Conservation (phyloP, 2,329 filamentous ascomycete genomes). For the Teratosphaeria epicoccoides region DNA sequence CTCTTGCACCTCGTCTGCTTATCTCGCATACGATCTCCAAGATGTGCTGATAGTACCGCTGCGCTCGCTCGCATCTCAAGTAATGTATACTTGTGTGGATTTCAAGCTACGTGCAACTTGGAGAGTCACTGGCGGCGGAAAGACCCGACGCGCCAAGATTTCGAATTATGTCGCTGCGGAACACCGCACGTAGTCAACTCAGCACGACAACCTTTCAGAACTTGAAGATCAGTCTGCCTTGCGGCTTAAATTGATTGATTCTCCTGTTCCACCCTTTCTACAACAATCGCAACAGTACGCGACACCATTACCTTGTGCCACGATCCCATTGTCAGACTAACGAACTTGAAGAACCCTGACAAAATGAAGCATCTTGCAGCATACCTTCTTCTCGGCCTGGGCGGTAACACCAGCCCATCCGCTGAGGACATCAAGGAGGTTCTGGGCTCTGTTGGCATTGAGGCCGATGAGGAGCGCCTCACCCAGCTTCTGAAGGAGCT, state of each 20-base stretch:
- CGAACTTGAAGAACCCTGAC: slow-evolving; percentile 19
- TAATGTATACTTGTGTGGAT: too few species aligned
- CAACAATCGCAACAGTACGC: slow-evolving; percentile 14
- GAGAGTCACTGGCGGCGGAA: too few species aligned
- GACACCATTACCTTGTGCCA: neutral
- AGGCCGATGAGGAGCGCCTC: slow-evolving; percentile 82
- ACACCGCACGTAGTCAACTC: neutral
- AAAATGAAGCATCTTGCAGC: slow-evolving; percentile 99
- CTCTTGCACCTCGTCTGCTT: too few species aligned
- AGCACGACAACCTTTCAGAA: slow-evolving; percentile 41
- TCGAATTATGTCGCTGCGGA: slow-evolving; percentile 4
- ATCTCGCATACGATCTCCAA: too few species aligned
- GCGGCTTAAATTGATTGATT: slow-evolving; percentile 98
- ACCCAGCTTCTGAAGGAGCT: slow-evolving; percentile 81
- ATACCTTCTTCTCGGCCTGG: slow-evolving; percentile 93
- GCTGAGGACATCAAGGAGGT: slow-evolving; percentile 78
- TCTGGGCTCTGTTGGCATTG: slow-evolving; percentile 87
- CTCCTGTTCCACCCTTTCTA: slow-evolving; percentile 56
- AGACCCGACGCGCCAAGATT: too few species aligned
- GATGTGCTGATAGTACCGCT: too few species aligned
- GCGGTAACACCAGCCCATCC: slow-evolving; percentile 81
- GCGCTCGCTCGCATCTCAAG: too few species aligned
- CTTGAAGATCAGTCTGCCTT: slow-evolving; percentile 99
- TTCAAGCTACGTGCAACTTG: too few species aligned
- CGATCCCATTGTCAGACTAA: neutral